Conservation (phyloP, 208 protist species). For the Porcisia hertigi region DNA sequence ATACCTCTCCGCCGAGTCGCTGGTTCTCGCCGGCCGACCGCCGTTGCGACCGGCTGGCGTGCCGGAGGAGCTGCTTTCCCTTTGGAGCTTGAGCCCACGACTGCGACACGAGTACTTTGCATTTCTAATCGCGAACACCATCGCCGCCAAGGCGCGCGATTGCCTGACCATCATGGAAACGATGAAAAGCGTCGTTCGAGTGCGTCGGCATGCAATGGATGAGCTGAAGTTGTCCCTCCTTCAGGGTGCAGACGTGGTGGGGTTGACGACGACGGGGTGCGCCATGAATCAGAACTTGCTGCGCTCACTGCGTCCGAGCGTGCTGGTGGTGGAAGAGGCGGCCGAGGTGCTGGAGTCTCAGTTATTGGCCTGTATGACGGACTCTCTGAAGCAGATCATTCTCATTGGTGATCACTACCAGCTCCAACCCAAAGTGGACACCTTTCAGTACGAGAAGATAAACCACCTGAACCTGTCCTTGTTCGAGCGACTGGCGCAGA, state of each 20-base stretch:
- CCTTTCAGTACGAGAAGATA: conserved; percentile 86
- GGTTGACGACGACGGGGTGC: conserved; percentile 92
- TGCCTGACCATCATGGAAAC: conserved; percentile 78
- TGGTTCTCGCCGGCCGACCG: conserved; percentile 57
- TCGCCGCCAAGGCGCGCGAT: conserved; percentile 72
- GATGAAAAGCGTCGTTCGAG: conserved; percentile 64
- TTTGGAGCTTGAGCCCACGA: conserved; percentile 82
- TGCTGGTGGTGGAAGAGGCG: conserved; percentile 94
- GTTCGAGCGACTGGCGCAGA: conserved; percentile 84
- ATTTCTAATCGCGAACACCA: conserved; percentile 78
- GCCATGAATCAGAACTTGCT: conserved; percentile 92
- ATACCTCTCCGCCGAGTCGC: conserved; percentile 78
- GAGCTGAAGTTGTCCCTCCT: conserved; percentile 78
- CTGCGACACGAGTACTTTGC: conserved; percentile 85
- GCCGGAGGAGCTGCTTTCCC: conserved; percentile 71
- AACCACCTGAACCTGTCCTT: conserved; percentile 90
- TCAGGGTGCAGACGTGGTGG: conserved; percentile 89
- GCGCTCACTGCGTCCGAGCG: conserved; percentile 72
- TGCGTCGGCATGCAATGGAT: conserved; percentile 85
- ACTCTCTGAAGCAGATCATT: conserved; percentile 90
- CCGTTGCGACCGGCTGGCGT: conserved; percentile 52
- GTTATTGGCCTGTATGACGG: conserved; percentile 90
- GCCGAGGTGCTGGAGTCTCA: conserved; percentile 94
- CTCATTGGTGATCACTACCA: conserved; percentile 94
- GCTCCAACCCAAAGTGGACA: conserved; percentile 92